These are phyloP conservation scores for Zygosaccharomyces pseudobailii DNA, from an alignment of 1,139 yeast species.

Conservation along the genomic window DNA sequence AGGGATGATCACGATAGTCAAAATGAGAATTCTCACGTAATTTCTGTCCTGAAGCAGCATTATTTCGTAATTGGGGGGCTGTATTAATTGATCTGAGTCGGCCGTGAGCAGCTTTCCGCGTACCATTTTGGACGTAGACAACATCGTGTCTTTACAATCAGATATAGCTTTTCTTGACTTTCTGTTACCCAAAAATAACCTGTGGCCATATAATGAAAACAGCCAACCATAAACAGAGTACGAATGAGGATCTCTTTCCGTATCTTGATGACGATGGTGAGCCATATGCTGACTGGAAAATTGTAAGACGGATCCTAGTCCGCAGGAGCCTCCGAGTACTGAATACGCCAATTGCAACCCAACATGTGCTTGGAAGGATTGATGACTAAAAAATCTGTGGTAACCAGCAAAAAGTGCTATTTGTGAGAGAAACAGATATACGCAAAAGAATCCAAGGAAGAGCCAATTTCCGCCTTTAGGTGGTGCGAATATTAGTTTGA, in stretches of 20 bases:
- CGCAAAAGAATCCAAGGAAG: slow-evolving; percentile 35
- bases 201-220: slow-evolving; percentile 29
- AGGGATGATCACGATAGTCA: slow-evolving; percentile 50
- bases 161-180: slow-evolving; percentile 49
- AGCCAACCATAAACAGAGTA: slow-evolving; percentile 32
- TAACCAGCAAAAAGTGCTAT: slow-evolving; percentile 52
- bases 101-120: slow-evolving; percentile 27
- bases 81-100: slow-evolving; percentile 29
- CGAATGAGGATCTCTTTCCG: slow-evolving; percentile 64
- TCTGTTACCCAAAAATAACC: slow-evolving; percentile 23
- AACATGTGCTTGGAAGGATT: slow-evolving; percentile 42
- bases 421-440: slow-evolving; percentile 42
- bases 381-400: slow-evolving; percentile 64
- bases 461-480: slow-evolving; percentile 14
- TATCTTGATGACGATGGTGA: slow-evolving; percentile 65
- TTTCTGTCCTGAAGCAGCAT: slow-evolving; percentile 56
- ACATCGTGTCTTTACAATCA: slow-evolving; percentile 58
- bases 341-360: slow-evolving; percentile 44
- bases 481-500: slow-evolving; percentile 18
- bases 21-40: slow-evolving; percentile 42
- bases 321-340: slow-evolving; percentile 55
- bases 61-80: slow-evolving; percentile 36
- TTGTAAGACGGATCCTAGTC: slow-evolving; percentile 56
- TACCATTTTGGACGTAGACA: slow-evolving; percentile 44
- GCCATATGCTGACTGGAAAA: slow-evolving; percentile 68